Evolutionary conservation across 176 grass and related monocot genomes (phyloP).

Genomic region (Carex cristatella): DNA sequence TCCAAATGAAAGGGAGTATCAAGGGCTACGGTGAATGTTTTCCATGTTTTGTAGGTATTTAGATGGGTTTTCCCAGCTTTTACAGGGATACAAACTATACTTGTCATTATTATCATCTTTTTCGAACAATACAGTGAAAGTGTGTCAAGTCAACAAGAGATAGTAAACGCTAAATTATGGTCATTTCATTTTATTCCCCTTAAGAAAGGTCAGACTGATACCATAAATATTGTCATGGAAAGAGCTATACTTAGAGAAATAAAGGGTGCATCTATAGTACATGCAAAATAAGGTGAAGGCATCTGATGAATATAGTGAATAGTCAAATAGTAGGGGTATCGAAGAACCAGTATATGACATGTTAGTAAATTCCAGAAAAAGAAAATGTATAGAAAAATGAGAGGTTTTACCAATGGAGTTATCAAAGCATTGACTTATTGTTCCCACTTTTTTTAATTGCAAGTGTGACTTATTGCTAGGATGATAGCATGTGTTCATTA

Average conservation of each 20-base stretch:
- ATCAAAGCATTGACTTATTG: neutral
- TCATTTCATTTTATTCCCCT: neutral
- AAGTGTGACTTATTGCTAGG: neutral
- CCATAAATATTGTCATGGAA: neutral
- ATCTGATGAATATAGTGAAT: neutral
- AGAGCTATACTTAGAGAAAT: neutral
- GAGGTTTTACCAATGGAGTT: neutral
- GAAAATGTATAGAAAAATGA: neutral
- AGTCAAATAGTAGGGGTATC: neutral
- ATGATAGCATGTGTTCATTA: neutral
- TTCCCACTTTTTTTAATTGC: neutral
- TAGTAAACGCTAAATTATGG: neutral
- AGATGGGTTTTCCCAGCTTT: neutral
- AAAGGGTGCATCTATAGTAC: neutral
- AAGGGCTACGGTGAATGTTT: neutral
- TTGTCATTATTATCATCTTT: neutral
- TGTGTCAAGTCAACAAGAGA: neutral
- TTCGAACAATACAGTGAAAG: neutral
- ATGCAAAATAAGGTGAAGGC: neutral
- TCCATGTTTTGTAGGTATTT: neutral
- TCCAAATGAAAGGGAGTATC: neutral
- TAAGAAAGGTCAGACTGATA: neutral
- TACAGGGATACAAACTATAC: neutral
- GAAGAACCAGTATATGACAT: neutral
- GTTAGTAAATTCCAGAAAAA: neutral